phyloP scores from a whole-genome alignment of 2,329 filamentous ascomycete genomes.

The Cladosporium colombiae region DNA sequence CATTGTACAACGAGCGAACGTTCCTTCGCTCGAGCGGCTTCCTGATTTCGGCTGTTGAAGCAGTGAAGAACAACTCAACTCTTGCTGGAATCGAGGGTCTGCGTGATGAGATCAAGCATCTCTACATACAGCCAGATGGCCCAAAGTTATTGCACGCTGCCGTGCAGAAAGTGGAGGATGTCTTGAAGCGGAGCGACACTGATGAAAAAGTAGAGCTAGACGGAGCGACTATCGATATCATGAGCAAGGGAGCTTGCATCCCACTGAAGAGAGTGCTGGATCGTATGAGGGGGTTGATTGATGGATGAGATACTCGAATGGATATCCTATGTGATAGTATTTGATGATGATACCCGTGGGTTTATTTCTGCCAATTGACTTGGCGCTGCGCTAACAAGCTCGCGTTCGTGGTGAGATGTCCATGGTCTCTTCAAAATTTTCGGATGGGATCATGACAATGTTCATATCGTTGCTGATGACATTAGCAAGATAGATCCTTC shows the following conservation, averaged over 20 bases:
- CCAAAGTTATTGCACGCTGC: conserved; percentile 46
- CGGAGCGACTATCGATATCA: conserved; percentile 42
- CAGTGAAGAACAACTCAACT: conserved; percentile 34
- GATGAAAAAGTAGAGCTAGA: conserved; percentile 39
- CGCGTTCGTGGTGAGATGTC: neutral
- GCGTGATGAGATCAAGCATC: conserved; percentile 53
- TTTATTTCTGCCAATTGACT: neutral
- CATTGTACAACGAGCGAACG: conserved; percentile 35
- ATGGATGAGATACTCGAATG: neutral
- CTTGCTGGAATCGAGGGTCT: conserved; percentile 43
- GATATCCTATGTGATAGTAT: neutral
- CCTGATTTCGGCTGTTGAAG: conserved; percentile 40
- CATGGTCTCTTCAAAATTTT: neutral
- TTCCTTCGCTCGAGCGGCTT: conserved; percentile 30
- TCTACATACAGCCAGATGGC: conserved; percentile 47
- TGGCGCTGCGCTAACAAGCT: neutral
- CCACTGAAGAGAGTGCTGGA: conserved; percentile 21
- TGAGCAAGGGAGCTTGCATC: conserved; percentile 50
- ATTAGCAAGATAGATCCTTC: neutral
- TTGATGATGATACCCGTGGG: neutral
- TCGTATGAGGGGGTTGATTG: conserved; percentile 5
- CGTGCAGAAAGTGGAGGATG: conserved; percentile 44
- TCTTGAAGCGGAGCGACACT: conserved; percentile 43
- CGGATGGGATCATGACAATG: neutral
- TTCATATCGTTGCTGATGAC: neutral